These are phyloP conservation scores for Beverwykella pulmonaria DNA, from an alignment of 495 filamentous ascomycete species.

Conservation along the genomic window DNA sequence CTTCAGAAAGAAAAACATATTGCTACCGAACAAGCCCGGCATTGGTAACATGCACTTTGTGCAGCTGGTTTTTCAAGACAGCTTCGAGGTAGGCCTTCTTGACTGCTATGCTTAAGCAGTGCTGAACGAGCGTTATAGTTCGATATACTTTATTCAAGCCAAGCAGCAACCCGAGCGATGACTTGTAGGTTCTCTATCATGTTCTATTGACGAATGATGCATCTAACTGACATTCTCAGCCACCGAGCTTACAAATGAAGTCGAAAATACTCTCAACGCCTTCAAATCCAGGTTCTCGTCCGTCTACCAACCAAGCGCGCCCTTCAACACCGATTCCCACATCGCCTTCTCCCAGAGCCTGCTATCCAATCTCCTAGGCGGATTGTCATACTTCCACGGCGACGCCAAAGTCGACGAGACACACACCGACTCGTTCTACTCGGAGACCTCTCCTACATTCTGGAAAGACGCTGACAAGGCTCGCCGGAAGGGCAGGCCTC, in stretches of 20 bases:
- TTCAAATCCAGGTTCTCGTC: constrained; percentile 8
- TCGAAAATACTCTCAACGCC: neutral
- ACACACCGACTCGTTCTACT: constrained; percentile 76
- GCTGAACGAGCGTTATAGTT: constrained; percentile 55
- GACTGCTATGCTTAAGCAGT: neutral
- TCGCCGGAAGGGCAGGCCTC: constrained; percentile 63
- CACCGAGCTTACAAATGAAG: constrained; percentile 11
- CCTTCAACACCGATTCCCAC: constrained; percentile 73
- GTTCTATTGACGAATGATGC: constrained; percentile 65
- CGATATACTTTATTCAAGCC: constrained; percentile 86
- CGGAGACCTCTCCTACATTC: constrained; percentile 93
- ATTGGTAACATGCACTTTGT: constrained; percentile 83
- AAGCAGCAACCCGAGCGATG: constrained; percentile 61
- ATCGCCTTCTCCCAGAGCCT: constrained; percentile 78
- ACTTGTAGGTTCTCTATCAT: constrained; percentile 63
- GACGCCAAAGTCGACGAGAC: constrained; percentile 83
- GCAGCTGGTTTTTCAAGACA: constrained; percentile 86
- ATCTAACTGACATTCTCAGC: constrained; percentile 69
- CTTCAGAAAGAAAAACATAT: neutral
- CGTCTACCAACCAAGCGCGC: constrained; percentile 58
- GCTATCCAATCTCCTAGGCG: constrained; percentile 91
- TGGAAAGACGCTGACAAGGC: constrained; percentile 92
- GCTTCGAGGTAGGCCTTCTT: constrained; percentile 58
- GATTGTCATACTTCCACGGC: constrained; percentile 93
- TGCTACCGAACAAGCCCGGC: constrained; percentile 58